phyloP scores from a whole-genome alignment of 306 rosid genomes.

The Argentina anserina region DNA sequence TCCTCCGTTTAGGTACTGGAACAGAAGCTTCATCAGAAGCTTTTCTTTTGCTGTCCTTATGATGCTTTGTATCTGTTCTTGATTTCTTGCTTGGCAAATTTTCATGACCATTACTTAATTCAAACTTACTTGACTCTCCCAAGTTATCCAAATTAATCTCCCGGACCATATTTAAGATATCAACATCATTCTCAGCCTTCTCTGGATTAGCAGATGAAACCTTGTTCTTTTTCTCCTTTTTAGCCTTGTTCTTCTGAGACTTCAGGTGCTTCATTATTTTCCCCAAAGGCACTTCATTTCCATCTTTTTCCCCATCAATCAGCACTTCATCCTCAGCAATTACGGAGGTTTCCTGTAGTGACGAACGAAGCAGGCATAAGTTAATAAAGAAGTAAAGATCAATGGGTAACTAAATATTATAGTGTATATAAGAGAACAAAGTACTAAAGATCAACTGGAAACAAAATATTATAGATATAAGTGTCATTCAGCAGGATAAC shows the following conservation, averaged over 20 bases:
- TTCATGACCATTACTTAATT: constrained; percentile 75
- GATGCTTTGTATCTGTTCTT: constrained; percentile 31
- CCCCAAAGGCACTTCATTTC: constrained; percentile 67
- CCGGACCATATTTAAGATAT: constrained; percentile 64
- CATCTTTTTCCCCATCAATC: constrained; percentile 56
- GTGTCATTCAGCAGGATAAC: constrained; percentile 14
- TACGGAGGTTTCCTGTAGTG: constrained; percentile 48
- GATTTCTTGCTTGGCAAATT: constrained; percentile 40
- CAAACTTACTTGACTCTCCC: constrained; percentile 53
- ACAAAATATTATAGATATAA: constrained; percentile 8
- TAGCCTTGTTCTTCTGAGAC: constrained; percentile 56
- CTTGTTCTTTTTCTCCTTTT: constrained; percentile 57
- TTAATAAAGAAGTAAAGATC: constrained; percentile 19
- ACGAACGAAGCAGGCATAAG: constrained; percentile 19
- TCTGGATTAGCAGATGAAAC: constrained; percentile 38
- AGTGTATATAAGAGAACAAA: not conserved
- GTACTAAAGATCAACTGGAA: constrained; percentile 11
- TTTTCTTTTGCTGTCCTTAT: constrained; percentile 53
- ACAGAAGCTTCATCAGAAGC: constrained; percentile 39
- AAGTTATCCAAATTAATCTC: constrained; percentile 62
- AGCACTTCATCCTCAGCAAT: constrained; percentile 46
- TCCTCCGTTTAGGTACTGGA: constrained; percentile 57
- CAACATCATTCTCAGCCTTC: constrained; percentile 54
- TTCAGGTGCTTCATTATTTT: constrained; percentile 64
- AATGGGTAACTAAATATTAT: constrained; percentile 22